A percentile compares a stretch with the other conserved stretches of the same genome.
Conservation (phyloP, 176 grass and related monocot genomes). For the Zea luxurians region DNA sequence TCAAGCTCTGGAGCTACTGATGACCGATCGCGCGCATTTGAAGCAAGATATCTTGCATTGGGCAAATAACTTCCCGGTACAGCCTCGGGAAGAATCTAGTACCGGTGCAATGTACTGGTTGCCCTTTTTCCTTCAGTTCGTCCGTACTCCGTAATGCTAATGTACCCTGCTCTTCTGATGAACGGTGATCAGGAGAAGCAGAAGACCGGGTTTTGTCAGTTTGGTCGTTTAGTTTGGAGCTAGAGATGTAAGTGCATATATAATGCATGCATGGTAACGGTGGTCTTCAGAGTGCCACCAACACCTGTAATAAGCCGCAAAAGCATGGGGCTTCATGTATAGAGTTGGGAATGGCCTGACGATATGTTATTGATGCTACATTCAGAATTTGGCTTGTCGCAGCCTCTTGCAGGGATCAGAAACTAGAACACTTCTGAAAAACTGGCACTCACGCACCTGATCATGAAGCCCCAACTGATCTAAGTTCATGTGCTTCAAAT, state of each 20-base stretch:
- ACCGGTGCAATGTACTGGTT: slow-evolving; percentile 1
- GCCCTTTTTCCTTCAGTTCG: background rate
- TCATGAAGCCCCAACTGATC: background rate
- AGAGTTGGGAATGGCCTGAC: background rate
- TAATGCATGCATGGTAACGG: slow-evolving; percentile 18
- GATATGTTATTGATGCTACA: background rate
- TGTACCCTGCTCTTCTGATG: slow-evolving; percentile 36
- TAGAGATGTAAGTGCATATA: background rate
- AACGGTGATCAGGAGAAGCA: slow-evolving; percentile 50
- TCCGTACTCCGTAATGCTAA: slow-evolving; percentile 32
- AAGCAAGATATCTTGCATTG: background rate
- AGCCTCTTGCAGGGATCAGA: background rate
- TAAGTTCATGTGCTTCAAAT: background rate
- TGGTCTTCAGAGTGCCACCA: slow-evolving; percentile 9
- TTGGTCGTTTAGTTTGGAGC: background rate
- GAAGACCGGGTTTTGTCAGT: slow-evolving; percentile 9
- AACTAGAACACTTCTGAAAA: background rate
- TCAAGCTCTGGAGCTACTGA: slow-evolving; percentile 73
- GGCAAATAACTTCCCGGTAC: slow-evolving; percentile 29
- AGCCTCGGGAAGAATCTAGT: slow-evolving; percentile 28
- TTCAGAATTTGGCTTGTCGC: background rate
- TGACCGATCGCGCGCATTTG: background rate
- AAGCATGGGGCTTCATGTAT: no score
- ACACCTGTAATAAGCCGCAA: no score
- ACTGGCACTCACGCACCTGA: background rate